Evolutionary conservation across 345 rosid species (phyloP).

Genomic region (Eucalyptus tenuipes): DNA sequence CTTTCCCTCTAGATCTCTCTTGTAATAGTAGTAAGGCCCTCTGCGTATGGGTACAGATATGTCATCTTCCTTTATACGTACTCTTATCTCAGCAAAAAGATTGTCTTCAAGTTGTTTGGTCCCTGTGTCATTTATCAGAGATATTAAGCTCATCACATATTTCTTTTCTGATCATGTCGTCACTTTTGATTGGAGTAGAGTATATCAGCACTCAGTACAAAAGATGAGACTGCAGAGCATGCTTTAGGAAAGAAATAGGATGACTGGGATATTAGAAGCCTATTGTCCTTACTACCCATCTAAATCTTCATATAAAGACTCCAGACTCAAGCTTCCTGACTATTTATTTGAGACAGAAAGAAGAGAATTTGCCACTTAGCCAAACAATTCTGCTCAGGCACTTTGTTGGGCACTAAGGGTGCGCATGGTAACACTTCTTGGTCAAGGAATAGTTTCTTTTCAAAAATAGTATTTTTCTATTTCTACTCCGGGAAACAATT

Average conservation of each 20-base stretch:
- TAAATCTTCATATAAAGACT: not conserved
- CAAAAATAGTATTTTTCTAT: no score
- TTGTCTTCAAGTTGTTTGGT: slow-evolving; percentile 48
- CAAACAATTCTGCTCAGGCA: not conserved
- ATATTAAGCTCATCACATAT: not conserved
- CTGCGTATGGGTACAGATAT: slow-evolving; percentile 51
- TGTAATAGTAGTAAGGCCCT: slow-evolving; percentile 65
- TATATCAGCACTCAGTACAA: not conserved
- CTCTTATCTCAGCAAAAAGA: slow-evolving; percentile 59
- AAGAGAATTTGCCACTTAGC: not conserved
- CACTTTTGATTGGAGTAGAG: not conserved
- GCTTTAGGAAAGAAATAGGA: not conserved
- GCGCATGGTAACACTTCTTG: no score
- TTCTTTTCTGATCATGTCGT: not conserved
- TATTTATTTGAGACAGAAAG: not conserved
- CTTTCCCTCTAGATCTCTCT: slow-evolving; percentile 63
- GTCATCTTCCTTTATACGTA: slow-evolving; percentile 85
- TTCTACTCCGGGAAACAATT: no score
- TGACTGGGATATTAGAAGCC: not conserved
- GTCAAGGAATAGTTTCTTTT: no score
- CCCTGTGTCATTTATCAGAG: slow-evolving; percentile 17
- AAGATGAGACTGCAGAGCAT: not conserved
- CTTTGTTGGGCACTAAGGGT: no score
- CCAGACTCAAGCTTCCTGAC: not conserved
- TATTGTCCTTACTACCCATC: not conserved